Percentiles rank a stretch among this genome's conserved stretches.
phyloP scores from a whole-genome alignment of 2,329 filamentous ascomycete genomes.

The Periconia sp. region DNA sequence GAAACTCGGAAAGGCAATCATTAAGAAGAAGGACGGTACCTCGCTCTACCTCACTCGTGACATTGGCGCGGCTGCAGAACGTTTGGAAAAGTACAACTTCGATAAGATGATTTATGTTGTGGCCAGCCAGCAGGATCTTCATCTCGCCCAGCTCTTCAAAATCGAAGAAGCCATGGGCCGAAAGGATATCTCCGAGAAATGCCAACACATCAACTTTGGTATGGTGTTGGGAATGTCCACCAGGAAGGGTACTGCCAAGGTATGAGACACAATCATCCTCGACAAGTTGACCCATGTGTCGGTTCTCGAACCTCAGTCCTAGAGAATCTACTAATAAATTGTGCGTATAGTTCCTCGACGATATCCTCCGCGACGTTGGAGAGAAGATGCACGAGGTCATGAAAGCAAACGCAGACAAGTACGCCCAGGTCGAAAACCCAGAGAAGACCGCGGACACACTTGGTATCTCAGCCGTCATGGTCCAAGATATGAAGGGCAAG shows the following conservation, averaged over 20 bases:
- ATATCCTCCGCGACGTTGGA: slow-evolving; percentile 66
- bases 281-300: too few relatives aligned
- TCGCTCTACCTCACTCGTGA: slow-evolving; percentile 73
- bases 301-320: too few relatives aligned
- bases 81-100: slow-evolving; percentile 66
- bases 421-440: slow-evolving; percentile 85
- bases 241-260: slow-evolving; percentile 65
- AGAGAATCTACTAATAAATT: too few relatives aligned
- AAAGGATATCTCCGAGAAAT: slow-evolving; percentile 64
- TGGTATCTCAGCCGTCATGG: slow-evolving; percentile 95
- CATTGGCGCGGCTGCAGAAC: slow-evolving; percentile 69
- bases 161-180: slow-evolving; percentile 67
- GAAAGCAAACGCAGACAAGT: slow-evolving; percentile 88
- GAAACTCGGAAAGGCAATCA: slow-evolving; percentile 70
- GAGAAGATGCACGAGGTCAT: slow-evolving; percentile 99
- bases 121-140: slow-evolving; percentile 68
- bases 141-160: slow-evolving; percentile 70
- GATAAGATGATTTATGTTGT: slow-evolving; percentile 74
- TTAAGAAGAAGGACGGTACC: slow-evolving; percentile 71
- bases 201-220: slow-evolving; percentile 70
- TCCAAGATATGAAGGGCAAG: slow-evolving; percentile 97
- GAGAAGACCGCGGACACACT: slow-evolving; percentile 82
- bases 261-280: too few relatives aligned
- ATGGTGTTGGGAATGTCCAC: slow-evolving; percentile 72
- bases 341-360: slow-evolving; percentile 56